phyloP scores from a whole-genome alignment of 257 asterid species.

The Solanum corneliomulleri region DNA sequence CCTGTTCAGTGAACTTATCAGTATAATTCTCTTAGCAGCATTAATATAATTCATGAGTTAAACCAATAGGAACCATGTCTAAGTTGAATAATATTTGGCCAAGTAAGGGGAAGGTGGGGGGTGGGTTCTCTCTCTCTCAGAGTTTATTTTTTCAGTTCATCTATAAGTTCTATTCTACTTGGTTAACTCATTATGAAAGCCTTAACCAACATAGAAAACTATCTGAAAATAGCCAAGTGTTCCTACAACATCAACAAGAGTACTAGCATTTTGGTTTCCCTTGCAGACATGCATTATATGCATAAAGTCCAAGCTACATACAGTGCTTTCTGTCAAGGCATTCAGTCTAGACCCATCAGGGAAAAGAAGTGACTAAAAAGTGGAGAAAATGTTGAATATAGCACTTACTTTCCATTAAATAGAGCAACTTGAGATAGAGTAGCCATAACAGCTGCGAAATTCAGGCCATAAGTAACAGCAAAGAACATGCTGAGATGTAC shows the following conservation, averaged over 20 bases:
- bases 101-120: background rate
- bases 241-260: background rate
- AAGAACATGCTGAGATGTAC: slow-evolving; percentile 43
- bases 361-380: background rate
- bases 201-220: background rate
- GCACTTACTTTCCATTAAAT: slow-evolving; percentile 61
- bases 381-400: background rate
- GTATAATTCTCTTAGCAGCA: background rate
- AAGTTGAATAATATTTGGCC: background rate
- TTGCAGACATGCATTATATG: background rate
- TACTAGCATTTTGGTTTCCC: background rate
- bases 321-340: background rate
- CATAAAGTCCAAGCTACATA: background rate
- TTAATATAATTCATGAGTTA: background rate
- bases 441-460: slow-evolving; percentile 51
- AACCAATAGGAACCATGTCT: background rate
- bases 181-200: background rate
- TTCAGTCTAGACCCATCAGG: background rate
- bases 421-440: slow-evolving; percentile 55
- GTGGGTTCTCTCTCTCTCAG: background rate
- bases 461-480: slow-evolving; percentile 45
- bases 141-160: background rate
- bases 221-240: background rate
- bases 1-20: slow-evolving; percentile 13
- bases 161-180: background rate